Evolutionary conservation across 2,329 filamentous ascomycete genomes (phyloP).

Genomic region (Fusarium incarnatum): DNA sequence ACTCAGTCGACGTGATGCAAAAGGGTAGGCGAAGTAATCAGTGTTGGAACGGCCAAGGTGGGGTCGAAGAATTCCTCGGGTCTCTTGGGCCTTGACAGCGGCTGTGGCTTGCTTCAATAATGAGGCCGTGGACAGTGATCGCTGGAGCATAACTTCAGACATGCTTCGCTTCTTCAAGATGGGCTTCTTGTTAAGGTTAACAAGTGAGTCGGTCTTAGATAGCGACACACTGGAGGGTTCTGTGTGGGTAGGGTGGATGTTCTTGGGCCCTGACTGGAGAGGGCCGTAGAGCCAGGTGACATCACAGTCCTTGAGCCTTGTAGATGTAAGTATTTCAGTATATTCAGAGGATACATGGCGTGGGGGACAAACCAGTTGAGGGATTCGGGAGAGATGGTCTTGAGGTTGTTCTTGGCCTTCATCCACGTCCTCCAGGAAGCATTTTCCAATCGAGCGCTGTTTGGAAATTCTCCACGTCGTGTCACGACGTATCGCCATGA

Average conservation of each 20-base stretch:
- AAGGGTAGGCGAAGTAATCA: conserved; percentile 75
- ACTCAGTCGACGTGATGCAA: conserved; percentile 71
- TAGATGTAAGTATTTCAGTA: conserved; percentile 46
- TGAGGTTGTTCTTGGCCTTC: conserved; percentile 87
- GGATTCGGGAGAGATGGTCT: conserved; percentile 89
- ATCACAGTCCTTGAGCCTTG: conserved; percentile 94
- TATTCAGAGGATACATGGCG: neutral
- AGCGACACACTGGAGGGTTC: conserved; percentile 57
- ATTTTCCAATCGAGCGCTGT: conserved; percentile 88
- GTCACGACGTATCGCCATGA: conserved; percentile 95
- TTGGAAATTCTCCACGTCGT: conserved; percentile 81
- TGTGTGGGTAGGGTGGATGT: conserved; percentile 60
- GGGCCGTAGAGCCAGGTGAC: conserved; percentile 98
- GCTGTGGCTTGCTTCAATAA: conserved; percentile 90
- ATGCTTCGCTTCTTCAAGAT: conserved; percentile 97
- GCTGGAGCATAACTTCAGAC: conserved; percentile 93
- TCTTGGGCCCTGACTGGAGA: conserved; percentile 77
- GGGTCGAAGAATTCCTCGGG: conserved; percentile 63
- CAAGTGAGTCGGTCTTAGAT: conserved; percentile 71
- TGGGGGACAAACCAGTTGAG: conserved; percentile 80
- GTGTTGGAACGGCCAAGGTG: conserved; percentile 72
- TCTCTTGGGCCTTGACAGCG: conserved; percentile 84
- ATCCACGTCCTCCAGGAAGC: conserved; percentile 98
- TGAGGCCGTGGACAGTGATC: conserved; percentile 87
- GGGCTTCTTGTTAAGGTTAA: conserved; percentile 79